Conservation (phyloP, 257 asterid genomes). For the Solanum chiquidenum region DNA sequence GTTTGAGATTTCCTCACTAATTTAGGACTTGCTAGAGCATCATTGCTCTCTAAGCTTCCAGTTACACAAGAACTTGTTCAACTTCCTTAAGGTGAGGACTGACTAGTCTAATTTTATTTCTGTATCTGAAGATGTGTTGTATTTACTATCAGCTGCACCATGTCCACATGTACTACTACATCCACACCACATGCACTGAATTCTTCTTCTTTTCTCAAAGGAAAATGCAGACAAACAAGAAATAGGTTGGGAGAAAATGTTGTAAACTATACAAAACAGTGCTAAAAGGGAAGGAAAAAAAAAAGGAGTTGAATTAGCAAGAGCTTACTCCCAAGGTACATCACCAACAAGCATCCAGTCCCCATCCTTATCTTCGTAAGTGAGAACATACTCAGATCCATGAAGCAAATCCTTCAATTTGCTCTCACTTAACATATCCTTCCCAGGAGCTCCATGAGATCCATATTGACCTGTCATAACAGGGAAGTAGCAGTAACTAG, state of each 20-base stretch:
- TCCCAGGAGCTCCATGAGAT: conserved; percentile 48
- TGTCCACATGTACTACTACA: neutral
- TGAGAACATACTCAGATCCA: conserved; percentile 62
- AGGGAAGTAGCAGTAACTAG: conserved; percentile 8
- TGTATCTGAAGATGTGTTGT: neutral
- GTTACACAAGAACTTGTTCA: neutral
- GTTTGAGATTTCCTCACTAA: neutral
- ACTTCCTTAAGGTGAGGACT: neutral
- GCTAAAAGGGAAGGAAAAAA: neutral
- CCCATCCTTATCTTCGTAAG: conserved; percentile 71
- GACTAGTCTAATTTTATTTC: neutral
- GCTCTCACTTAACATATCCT: conserved; percentile 52
- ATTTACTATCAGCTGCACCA: neutral
- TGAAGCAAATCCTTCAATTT: conserved; percentile 50
- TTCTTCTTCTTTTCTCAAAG: neutral
- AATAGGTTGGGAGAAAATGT: neutral
- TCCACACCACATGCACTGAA: neutral
- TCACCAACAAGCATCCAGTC: conserved; percentile 85
- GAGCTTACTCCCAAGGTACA: conserved; percentile 73
- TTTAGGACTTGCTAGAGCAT: neutral
- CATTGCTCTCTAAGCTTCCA: neutral
- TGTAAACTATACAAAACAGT: neutral
- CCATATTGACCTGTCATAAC: conserved; percentile 48
- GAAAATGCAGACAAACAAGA: neutral
- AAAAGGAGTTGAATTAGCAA: neutral